A percentile compares a stretch with the other conserved stretches of the same genome.
Evolutionary conservation across 2,329 filamentous ascomycete genomes (phyloP).

Genomic region (Trichophyton simii): DNA sequence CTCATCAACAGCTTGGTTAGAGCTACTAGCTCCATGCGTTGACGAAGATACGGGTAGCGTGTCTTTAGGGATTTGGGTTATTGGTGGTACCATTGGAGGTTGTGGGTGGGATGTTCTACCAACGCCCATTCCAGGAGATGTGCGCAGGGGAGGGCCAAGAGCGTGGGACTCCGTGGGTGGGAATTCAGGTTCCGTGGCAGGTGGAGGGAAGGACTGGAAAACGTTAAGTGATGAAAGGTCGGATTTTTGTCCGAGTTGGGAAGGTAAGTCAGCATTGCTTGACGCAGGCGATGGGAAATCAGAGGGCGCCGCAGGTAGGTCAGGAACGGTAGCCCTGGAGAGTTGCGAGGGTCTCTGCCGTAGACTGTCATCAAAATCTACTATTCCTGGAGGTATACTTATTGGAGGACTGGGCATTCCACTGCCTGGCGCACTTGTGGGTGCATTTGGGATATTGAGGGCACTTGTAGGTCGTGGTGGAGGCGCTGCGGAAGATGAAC

Average conservation of each 20-base stretch:
- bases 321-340: slow-evolving; percentile 18
- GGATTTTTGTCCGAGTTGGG: slow-evolving; percentile 11
- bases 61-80: not conserved
- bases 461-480: slow-evolving; percentile 7
- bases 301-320: slow-evolving; percentile 29
- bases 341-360: slow-evolving; percentile 21
- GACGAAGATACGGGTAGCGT: slow-evolving; percentile 6
- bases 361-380: slow-evolving; percentile 11
- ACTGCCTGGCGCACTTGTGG: slow-evolving; percentile 17
- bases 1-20: slow-evolving; percentile 43
- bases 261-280: slow-evolving; percentile 8
- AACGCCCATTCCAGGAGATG: slow-evolving; percentile 4
- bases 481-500: slow-evolving; percentile 31
- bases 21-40: slow-evolving; percentile 13
- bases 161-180: slow-evolving; percentile 16
- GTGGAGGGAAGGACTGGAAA: slow-evolving; percentile 32
- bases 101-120: slow-evolving; percentile 5
- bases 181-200: slow-evolving; percentile 18
- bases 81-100: slow-evolving; percentile 4
- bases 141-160: slow-evolving; percentile 14
- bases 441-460: slow-evolving; percentile 8
- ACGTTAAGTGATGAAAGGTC: slow-evolving; percentile 16
- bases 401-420: slow-evolving; percentile 12
- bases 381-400: slow-evolving; percentile 10
- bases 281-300: slow-evolving; percentile 21